Conservation (phyloP, 768 basidiomycete genomes). For the Panellus pusillus region DNA sequence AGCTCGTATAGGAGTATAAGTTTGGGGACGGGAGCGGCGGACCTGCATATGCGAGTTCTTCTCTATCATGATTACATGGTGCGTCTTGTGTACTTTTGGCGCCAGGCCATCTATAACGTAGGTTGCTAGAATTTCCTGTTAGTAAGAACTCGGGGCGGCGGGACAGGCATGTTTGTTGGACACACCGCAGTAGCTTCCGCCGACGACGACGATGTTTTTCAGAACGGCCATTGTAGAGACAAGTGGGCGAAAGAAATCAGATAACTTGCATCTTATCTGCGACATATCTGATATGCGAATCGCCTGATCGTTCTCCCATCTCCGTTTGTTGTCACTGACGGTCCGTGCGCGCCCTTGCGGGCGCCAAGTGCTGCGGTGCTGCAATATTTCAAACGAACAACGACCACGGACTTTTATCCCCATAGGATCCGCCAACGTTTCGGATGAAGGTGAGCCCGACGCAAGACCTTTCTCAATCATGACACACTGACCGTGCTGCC, state of each 20-base stretch:
- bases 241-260: not conserved
- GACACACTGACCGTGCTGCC: no score
- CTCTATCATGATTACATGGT: slow-evolving; percentile 31
- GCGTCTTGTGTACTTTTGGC: slow-evolving; percentile 18
- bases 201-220: slow-evolving; percentile 29
- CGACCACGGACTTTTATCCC: no score
- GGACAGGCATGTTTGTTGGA: not conserved
- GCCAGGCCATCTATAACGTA: slow-evolving; percentile 22
- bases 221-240: not conserved
- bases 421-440: no score
- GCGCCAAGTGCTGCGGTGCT: no score
- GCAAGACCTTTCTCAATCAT: no score
- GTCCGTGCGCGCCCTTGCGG: no score
- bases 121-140: slow-evolving; percentile 4
- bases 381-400: no score
- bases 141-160: not conserved
- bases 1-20: not conserved
- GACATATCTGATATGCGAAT: not conserved
- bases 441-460: no score
- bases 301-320: no score
- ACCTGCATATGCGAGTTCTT: slow-evolving; percentile 31
- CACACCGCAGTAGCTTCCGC: slow-evolving; percentile 32
- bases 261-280: not conserved
- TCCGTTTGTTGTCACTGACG: no score
- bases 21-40: not conserved